These are phyloP conservation scores for Eucalyptus leucophloia DNA, from an alignment of 345 rosid genomes.

Conservation along the genomic window DNA sequence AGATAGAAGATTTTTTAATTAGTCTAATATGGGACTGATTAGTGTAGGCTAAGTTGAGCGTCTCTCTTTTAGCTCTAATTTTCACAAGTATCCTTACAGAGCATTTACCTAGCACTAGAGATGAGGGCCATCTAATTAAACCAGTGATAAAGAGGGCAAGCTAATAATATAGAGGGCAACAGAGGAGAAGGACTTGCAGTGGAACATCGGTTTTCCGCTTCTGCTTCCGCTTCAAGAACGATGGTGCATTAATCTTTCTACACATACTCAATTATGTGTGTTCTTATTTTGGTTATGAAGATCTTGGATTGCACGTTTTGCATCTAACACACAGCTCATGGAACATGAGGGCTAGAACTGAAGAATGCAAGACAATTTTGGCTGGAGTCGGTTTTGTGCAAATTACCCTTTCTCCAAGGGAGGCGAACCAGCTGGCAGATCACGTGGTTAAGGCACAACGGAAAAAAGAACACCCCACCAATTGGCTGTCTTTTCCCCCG, in stretches of 20 bases:
- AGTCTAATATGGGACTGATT: accelerated
- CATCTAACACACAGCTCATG: background rate
- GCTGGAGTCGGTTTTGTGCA: background rate
- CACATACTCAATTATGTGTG: too few relatives aligned
- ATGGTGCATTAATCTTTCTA: too few relatives aligned
- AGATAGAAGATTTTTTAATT: accelerated
- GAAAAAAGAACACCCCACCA: background rate
- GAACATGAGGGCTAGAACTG: background rate
- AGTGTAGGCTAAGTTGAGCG: accelerated
- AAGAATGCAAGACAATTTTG: background rate
- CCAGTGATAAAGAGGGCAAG: too few relatives aligned
- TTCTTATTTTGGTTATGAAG: accelerated
- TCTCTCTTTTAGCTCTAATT: accelerated
- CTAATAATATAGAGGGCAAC: accelerated
- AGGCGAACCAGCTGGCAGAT: background rate
- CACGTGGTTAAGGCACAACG: background rate
- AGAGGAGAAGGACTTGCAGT: accelerated
- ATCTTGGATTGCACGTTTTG: accelerated
- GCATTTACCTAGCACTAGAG: too few relatives aligned
- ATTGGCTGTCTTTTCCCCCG: background rate
- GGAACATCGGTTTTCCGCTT: too few relatives aligned
- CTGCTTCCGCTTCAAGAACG: too few relatives aligned
- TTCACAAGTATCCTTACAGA: accelerated
- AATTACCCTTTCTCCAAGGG: background rate
- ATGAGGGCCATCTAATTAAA: too few relatives aligned